A percentile compares a stretch with the other conserved stretches of the same genome.
Evolutionary conservation across 140 eudicot genomes (phyloP).

Genomic region (Flaveria floridana): DNA sequence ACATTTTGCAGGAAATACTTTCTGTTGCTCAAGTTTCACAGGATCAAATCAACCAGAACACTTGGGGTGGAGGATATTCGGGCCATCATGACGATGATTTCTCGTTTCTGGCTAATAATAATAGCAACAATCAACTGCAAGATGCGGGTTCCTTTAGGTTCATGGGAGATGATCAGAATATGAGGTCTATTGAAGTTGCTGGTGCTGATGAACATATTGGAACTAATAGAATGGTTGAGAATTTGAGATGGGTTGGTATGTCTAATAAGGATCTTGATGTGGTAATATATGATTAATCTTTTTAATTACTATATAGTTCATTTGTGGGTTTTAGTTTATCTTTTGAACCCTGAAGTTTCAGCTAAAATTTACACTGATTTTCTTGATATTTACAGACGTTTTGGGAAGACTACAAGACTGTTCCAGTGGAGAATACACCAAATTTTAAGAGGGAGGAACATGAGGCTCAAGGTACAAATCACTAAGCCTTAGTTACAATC

Average conservation of each 20-base stretch:
- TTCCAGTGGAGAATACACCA: conserved; percentile 58
- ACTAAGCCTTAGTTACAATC: conserved; percentile 13
- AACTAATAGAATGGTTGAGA: conserved; percentile 48
- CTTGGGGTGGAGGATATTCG: conserved; percentile 56
- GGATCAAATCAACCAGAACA: conserved; percentile 58
- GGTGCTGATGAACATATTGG: conserved; percentile 44
- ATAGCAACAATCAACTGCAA: conserved; percentile 42
- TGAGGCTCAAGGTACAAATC: conserved; percentile 48
- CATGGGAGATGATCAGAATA: conserved; percentile 43
- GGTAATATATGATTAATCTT: conserved; percentile 29
- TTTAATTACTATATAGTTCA: neutral
- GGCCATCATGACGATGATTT: conserved; percentile 50
- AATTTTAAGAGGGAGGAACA: conserved; percentile 40
- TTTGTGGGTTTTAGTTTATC: conserved; percentile 3
- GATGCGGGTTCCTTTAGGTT: conserved; percentile 40
- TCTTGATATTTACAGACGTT: conserved; percentile 40
- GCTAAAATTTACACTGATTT: neutral
- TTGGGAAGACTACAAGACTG: conserved; percentile 57
- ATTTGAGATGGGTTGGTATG: conserved; percentile 83
- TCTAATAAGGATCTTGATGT: conserved; percentile 60
- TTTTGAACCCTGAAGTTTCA: neutral
- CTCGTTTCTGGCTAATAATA: conserved; percentile 46
- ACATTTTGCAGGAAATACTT: conserved; percentile 75
- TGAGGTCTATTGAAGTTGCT: conserved; percentile 48
- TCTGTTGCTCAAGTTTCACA: conserved; percentile 88